Evolutionary conservation across 345 rosid species (phyloP).

Genomic region (Syzygium oleosum): DNA sequence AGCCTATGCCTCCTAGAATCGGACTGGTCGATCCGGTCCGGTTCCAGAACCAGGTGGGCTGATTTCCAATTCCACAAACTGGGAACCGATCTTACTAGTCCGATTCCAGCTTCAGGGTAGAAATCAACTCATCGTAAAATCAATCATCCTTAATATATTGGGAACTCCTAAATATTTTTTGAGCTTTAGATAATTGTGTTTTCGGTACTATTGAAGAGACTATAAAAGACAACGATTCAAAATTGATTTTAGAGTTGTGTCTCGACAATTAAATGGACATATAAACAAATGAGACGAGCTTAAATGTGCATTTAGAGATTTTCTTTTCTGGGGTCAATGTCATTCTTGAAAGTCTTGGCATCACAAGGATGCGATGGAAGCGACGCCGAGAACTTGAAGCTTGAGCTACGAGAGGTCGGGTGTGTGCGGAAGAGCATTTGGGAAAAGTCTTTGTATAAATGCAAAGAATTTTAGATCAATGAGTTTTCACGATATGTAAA

Average conservation of each 20-base stretch:
- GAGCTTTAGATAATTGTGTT: neutral
- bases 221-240: neutral
- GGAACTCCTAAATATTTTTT: neutral
- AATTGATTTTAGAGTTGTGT: neutral
- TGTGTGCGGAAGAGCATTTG: neutral
- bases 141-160: neutral
- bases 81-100: too few relatives aligned
- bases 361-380: neutral
- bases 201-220: neutral
- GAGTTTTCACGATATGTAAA: neutral
- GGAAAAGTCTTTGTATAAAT: neutral
- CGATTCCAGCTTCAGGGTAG: too few relatives aligned
- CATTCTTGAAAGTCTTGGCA: neutral
- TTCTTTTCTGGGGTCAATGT: neutral
- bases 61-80: too few relatives aligned
- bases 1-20: too few relatives aligned
- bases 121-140: too few relatives aligned
- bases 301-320: neutral
- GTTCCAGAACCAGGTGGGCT: too few relatives aligned
- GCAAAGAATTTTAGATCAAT: too few relatives aligned
- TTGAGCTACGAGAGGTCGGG: neutral
- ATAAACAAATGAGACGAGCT: neutral
- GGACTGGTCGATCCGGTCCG: too few relatives aligned
- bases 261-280: neutral
- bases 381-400: neutral